phyloP scores from a whole-genome alignment of 208 protist genomes.

The Vickermania ingenoplastis region DNA sequence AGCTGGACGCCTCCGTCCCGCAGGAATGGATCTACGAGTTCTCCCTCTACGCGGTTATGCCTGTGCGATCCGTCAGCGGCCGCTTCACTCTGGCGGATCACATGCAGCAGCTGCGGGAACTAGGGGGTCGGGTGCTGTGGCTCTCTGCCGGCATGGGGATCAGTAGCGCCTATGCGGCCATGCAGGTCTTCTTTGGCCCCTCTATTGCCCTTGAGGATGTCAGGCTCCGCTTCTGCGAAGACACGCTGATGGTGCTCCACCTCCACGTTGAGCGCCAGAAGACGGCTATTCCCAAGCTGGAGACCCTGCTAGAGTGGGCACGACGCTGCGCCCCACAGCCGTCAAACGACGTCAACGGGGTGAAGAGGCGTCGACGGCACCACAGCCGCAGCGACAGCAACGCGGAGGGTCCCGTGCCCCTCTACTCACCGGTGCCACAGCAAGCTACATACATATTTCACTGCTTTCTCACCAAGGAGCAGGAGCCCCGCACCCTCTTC shows the following conservation, averaged over 20 bases:
- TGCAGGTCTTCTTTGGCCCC: conserved; percentile 12
- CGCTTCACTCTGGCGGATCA: conserved; percentile 59
- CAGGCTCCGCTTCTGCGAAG: background rate
- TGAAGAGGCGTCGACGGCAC: background rate
- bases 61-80: conserved; percentile 36
- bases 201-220: background rate
- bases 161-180: conserved; percentile 44
- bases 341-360: background rate
- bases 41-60: conserved; percentile 37
- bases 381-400: background rate
- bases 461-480: conserved; percentile 20
- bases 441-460: conserved; percentile 11
- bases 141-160: conserved; percentile 76
- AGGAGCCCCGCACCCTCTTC: background rate
- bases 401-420: background rate
- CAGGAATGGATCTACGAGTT: conserved; percentile 57
- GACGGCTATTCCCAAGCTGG: conserved; percentile 37
- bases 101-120: conserved; percentile 20
- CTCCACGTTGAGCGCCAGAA: conserved; percentile 56
- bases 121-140: conserved; percentile 48
- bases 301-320: conserved; percentile 35
- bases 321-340: conserved; percentile 6
- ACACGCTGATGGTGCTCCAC: conserved; percentile 53
- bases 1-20: conserved; percentile 10
- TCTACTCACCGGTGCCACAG: background rate